Base-by-base conservation (phyloP, 2,329 filamentous ascomycete genomes). In the Apiospora hydei region DNA sequence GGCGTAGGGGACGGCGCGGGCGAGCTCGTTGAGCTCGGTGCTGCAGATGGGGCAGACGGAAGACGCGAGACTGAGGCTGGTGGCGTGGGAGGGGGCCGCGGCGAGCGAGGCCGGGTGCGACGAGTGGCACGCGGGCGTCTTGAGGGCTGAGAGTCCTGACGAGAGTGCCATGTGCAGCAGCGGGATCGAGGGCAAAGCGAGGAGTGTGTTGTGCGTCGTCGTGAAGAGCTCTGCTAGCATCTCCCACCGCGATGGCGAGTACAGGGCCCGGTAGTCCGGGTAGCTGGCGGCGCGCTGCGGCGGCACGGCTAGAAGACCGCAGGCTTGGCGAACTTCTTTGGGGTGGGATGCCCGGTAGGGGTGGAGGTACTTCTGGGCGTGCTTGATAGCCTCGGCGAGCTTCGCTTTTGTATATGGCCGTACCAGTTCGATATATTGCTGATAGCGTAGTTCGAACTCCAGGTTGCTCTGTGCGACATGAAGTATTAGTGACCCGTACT, bases 21-120 rank as follows among this genome's bases (percentile, higher is more conserved):
- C 96, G 46, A 99, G 88, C 78, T 95, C 93, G 81, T 98, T 98
- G 71, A 99, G 89, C 83, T 99, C 96, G 0, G 93, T 96, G 67
- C 93, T 96, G 85, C 96, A 99, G 79, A 99, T 98, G 3, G 96
- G 96, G 78, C 96, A 99, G 57, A 98, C 91, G 68, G 91, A 92
- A 7, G 76, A 68, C 2, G 79, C 77, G 10, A 93, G 92, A 1
- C 90, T 91, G 0, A 92, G 88, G 41, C 85, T 86, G n/a, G 83
- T 81, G n/a, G 82, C 79, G 76, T 84, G 83, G 24, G 78, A 77
- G n/a, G 79, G 77, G 10, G 78, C 78, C 57, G 57, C 57, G 10
- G 79, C 72, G 44, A 79, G 76, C 38, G 77, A 74, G 66, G 78
- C 76, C 46, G 75, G 73, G 72, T 69, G 81, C 80, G 69, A 84